phyloP scores from a whole-genome alignment of 345 rosid genomes.

The Citrus glauca region DNA sequence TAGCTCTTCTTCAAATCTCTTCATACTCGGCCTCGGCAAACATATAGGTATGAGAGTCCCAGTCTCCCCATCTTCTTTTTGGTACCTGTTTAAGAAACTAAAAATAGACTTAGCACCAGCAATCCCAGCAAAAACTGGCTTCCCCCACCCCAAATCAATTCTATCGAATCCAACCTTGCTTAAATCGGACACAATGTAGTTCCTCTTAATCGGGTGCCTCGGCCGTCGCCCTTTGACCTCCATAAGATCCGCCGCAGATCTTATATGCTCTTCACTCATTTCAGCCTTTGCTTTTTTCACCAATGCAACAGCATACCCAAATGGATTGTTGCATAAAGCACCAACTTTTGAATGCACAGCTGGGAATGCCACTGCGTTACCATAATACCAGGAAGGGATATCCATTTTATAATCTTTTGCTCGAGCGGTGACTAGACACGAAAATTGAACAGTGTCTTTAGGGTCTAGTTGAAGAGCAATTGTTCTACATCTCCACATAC shows the following conservation, averaged over 20 bases:
- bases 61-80: conserved; percentile 10
- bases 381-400: conserved; percentile 32
- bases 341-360: conserved; percentile 23
- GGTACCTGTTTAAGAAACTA: conserved; percentile 3
- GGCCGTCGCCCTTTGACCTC: conserved; percentile 13
- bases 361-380: conserved; percentile 36
- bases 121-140: conserved; percentile 15
- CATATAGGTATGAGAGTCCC: conserved; percentile 17
- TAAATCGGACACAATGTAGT: conserved; percentile 2
- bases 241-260: conserved; percentile 13
- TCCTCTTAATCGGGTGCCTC: not conserved
- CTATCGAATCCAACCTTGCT: conserved; percentile 2
- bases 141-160: conserved; percentile 32
- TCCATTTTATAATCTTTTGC: not conserved
- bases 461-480: conserved; percentile 16
- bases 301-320: conserved; percentile 34
- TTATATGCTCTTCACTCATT: conserved; percentile 18
- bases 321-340: conserved; percentile 14
- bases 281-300: conserved; percentile 27
- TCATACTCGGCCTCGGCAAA: conserved; percentile 22
- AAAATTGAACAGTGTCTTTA: conserved; percentile 11
- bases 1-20: conserved; percentile 17
- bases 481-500: conserved; percentile 23
- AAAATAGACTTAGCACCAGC: not conserved
- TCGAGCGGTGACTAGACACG: conserved; percentile 4